These are phyloP conservation scores for Poronia punctata DNA, from an alignment of 495 filamentous ascomycete species.

Conservation along the genomic window DNA sequence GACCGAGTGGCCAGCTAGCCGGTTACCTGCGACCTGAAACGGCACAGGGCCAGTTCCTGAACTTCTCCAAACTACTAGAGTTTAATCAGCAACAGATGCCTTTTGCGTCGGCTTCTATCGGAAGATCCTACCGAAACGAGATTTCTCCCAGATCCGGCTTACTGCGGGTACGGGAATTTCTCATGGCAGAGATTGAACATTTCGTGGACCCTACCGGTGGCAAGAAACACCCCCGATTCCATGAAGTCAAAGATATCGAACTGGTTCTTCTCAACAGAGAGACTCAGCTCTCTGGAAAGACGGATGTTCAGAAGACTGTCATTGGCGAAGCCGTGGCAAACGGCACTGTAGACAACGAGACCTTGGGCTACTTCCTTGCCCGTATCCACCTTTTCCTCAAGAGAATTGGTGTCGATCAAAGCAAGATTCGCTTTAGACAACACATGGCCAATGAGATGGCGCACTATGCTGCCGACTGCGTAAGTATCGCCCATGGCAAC, in stretches of 20 bases:
- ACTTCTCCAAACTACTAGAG: constrained; percentile 70
- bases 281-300: constrained; percentile 55
- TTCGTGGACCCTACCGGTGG: constrained; percentile 66
- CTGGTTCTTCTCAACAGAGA: constrained; percentile 52
- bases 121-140: constrained; percentile 74
- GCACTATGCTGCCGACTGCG: constrained; percentile 61
- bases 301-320: constrained; percentile 42
- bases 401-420: constrained; percentile 53
- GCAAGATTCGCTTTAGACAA: constrained; percentile 60
- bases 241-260: constrained; percentile 58
- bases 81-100: constrained; percentile 69
- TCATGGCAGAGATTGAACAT: constrained; percentile 81
- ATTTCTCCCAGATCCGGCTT: constrained; percentile 68
- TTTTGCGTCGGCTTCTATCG: constrained; percentile 71
- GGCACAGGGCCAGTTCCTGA: constrained; percentile 69
- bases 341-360: constrained; percentile 61
- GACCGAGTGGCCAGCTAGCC: constrained; percentile 51
- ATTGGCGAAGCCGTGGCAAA: constrained; percentile 55
- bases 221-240: constrained; percentile 67
- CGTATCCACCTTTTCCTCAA: constrained; percentile 57
- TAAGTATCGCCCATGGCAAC: too few species aligned
- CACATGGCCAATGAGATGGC: constrained; percentile 72
- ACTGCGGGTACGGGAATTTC: constrained; percentile 71
- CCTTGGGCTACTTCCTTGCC: constrained; percentile 62
- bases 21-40: constrained; percentile 68